These are phyloP conservation scores for Annulohypoxylon stygium DNA, from an alignment of 495 filamentous ascomycete species.

Conservation along the genomic window DNA sequence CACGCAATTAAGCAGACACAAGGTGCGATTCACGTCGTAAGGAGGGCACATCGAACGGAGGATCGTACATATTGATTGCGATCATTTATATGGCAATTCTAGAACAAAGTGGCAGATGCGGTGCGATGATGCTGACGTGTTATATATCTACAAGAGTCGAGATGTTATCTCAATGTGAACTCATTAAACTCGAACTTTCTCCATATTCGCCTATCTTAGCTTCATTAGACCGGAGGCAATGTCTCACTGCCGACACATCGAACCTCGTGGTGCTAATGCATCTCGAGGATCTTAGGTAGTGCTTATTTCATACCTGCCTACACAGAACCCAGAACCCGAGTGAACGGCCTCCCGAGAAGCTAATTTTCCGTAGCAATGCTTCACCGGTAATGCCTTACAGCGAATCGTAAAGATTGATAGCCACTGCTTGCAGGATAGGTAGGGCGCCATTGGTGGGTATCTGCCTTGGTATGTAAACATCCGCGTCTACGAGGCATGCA, in stretches of 20 bases:
- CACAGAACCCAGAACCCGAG: too few species aligned
- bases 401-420: neutral
- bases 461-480: conserved; percentile 1
- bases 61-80: neutral
- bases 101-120: neutral
- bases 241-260: neutral
- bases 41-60: neutral
- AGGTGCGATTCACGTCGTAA: neutral
- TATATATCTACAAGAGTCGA: neutral
- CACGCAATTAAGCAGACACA: neutral
- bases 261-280: conserved; percentile 19
- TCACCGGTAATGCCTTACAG: neutral
- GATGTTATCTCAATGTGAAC: neutral
- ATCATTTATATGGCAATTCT: neutral
- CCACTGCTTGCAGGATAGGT: neutral
- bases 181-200: too few species aligned
- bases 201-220: conserved; percentile 1
- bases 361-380: neutral
- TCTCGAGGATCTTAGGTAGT: neutral
- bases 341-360: conserved; percentile 3
- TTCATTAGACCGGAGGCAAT: neutral
- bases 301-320: neutral
- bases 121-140: neutral
- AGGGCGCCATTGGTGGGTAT: neutral
- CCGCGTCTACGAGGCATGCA: neutral